These are phyloP conservation scores for Vigna unguiculata DNA, from an alignment of 306 rosid genomes.

Conservation along the genomic window DNA sequence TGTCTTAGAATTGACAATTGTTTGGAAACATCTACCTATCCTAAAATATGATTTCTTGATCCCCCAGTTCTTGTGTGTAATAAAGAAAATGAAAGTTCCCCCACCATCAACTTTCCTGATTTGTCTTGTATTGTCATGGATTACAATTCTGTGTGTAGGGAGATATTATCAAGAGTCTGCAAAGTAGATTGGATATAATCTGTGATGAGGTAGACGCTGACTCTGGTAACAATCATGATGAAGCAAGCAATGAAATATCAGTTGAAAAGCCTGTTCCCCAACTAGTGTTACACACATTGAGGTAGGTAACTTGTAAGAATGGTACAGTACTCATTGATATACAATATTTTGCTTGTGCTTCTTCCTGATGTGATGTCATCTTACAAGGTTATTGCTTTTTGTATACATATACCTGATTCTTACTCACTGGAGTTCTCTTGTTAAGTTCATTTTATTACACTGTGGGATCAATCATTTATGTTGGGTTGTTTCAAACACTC, in stretches of 20 bases:
- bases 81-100: constrained; percentile 32
- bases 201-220: constrained; percentile 80
- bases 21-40: constrained; percentile 30
- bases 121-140: constrained; percentile 28
- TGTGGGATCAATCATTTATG: too few species aligned
- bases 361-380: constrained; percentile 26
- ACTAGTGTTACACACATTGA: constrained; percentile 53
- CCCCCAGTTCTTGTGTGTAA: constrained; percentile 19
- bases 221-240: constrained; percentile 49
- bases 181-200: constrained; percentile 88
- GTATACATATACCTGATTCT: constrained; percentile 22
- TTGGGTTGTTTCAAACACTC: neutral
- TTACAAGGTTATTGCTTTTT: constrained; percentile 18
- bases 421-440: constrained; percentile 24
- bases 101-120: constrained; percentile 9
- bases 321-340: constrained; percentile 14
- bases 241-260: constrained; percentile 52
- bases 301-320: constrained; percentile 52
- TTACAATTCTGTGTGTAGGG: constrained; percentile 56
- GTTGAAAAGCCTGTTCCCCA: constrained; percentile 66
- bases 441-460: too few species aligned
- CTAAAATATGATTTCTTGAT: constrained; percentile 21
- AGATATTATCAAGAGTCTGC: constrained; percentile 85
- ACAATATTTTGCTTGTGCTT: constrained; percentile 20
- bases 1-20: constrained; percentile 6